Evolutionary conservation across 495 filamentous ascomycete species (phyloP), one percentile per base, ranked within the genome.

Genomic region (Podospora pseudopauciseta): DNA sequence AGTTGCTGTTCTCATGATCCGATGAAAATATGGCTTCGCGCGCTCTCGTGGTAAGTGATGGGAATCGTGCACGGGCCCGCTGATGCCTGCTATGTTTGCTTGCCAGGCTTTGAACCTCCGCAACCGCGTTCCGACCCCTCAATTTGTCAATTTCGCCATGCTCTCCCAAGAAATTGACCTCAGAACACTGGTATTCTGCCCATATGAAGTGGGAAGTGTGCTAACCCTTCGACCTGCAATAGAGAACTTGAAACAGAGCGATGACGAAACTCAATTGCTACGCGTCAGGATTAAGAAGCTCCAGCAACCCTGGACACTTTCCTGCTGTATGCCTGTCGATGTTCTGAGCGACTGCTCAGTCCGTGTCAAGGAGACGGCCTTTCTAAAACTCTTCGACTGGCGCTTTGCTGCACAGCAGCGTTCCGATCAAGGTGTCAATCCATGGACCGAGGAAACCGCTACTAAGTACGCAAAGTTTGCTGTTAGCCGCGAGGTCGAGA

Each of bases 331-430:
- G 70, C 20, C 74, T 59, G 66, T 76, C 67, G 28, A 68, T 16
- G 20, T 57, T 30, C 16, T 75, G 54, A 60, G 65, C 28, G 65
- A n/a, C 57, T 67, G 70, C 3, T 27, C 16, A 6, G 56, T 2
- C 15, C 19, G 6, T 6, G 56, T n/a, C 32, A 19, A 4, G 32
- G 11, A 59, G 4, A 34, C 55, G 57, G 69, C n/a, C 54, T 64
- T 74, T 16, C 58, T 77, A 26, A 77, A 77, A 58, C 67, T 79
- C 13, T 79, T 71, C 34, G 77, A 78, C 65, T 71, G 74, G 67
- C 77, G 74, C 4, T 78, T 77, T 70, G 76, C 77, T 55, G 67
- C 64, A 44, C 71, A 75, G 58, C 67, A 73, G 20, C 39, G 75
- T 64, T 3, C 70, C 55, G 70, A 76, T 32, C 32, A 74, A 20